Evolutionary conservation across 805 yeast genomes (phyloP), one percentile per base, ranked within the genome.

Genomic region (Novakomyces olei): DNA sequence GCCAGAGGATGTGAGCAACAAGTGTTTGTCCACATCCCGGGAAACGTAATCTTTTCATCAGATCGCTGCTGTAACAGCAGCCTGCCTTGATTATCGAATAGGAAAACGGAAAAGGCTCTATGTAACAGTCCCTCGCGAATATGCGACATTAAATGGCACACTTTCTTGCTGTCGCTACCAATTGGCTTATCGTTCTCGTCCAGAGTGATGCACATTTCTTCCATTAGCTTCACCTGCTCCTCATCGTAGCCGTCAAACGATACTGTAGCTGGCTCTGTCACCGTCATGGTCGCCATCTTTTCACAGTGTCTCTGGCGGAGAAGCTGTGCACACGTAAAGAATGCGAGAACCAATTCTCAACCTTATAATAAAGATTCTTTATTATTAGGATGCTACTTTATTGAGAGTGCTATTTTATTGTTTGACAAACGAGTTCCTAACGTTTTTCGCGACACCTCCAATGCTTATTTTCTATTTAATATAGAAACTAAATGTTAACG

Each of bases 1-100:
- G 93, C 80, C 34, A 88, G 61, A 6, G 99, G 99, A 51, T 88
- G 99, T 1, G 96, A 83, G 53, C 99, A 88, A 56, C 99, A 88
- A 2, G 99, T 88, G 53, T 88, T 88, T 17, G 99, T 88, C 99
- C 99, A 88, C 74, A 83, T 71, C 32, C 40, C 70, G 1, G 96
- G 92, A 54, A 88, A 88, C 1, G 99, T 88, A 57, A 88, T 88
- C 53, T 88, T 88, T 51, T 88, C 96, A 32, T 72, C 70, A 0
- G 99, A 96, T 44, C 99, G 70, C 57, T 85, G 95, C 57, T 88
- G 99, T 43, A 88, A 61, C 37, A 88, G 61, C 39, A 88, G 63
- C 53, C 75, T 64, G 37, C 71, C 70, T 29, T 77, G 67, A 15
- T 66, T 67, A 51, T 81, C 74, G 60, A 88, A 88, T 34, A 85